Evolutionary conservation across 768 basidiomycete genomes (phyloP).

Genomic region (Lactarius hatsudake): DNA sequence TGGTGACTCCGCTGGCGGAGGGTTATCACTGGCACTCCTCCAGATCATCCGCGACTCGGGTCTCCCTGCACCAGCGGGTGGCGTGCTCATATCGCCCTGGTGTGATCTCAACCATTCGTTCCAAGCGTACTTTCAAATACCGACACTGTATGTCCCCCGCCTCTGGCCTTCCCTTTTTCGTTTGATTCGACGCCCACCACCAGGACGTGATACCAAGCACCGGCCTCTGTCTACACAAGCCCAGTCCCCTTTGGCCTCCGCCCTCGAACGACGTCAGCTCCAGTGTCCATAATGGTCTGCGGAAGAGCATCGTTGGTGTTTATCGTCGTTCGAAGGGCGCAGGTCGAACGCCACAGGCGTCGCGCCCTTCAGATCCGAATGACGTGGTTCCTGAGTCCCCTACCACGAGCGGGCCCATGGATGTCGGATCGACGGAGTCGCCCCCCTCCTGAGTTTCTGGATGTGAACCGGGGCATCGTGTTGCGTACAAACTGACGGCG

Average conservation of each 20-base stretch:
- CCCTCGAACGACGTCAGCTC: constrained; percentile 62
- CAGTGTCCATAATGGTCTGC: constrained; percentile 55
- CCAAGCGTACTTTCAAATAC: constrained; percentile 85
- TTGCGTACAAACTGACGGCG: constrained; percentile 47
- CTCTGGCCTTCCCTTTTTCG: not conserved
- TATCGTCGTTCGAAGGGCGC: constrained; percentile 31
- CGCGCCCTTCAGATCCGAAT: not conserved
- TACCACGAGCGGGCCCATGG: constrained; percentile 38
- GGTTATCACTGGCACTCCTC: constrained; percentile 76
- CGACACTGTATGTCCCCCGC: constrained; percentile 55
- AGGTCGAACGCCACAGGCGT: not conserved
- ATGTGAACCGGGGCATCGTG: constrained; percentile 44
- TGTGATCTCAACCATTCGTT: constrained; percentile 90
- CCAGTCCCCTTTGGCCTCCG: constrained; percentile 75
- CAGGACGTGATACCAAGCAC: constrained; percentile 81
- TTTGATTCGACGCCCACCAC: not conserved
- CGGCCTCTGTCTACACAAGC: constrained; percentile 76
- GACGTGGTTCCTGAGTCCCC: constrained; percentile 27
- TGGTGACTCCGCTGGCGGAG: constrained; percentile 94
- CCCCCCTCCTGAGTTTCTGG: constrained; percentile 37
- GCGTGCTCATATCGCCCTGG: constrained; percentile 90
- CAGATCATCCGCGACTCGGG: constrained; percentile 84
- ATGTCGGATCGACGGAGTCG: constrained; percentile 49
- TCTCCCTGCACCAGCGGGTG: constrained; percentile 83
- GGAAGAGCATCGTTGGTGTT: constrained; percentile 57